Evolutionary conservation across 2,329 filamentous ascomycete genomes (phyloP).

Genomic region (Botrytis paeoniae): DNA sequence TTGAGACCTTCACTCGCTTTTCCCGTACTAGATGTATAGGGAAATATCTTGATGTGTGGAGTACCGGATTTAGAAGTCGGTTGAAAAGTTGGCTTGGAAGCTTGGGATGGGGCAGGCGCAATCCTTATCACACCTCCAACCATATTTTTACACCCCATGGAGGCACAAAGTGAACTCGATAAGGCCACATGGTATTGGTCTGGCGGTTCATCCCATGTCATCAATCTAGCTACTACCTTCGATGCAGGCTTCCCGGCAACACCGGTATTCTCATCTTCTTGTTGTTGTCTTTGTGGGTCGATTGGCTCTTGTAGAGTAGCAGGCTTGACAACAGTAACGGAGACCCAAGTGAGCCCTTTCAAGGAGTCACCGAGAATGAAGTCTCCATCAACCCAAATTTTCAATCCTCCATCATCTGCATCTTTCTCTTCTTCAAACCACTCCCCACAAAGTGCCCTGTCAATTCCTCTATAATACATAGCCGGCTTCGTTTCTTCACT

Average conservation of each 20-base stretch:
- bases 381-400: conserved; percentile 83
- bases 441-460: conserved; percentile 64
- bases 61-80: conserved; percentile 45
- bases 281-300: conserved; percentile 64
- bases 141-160: conserved; percentile 67
- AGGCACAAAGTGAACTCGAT: conserved; percentile 71
- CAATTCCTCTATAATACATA: conserved; percentile 77
- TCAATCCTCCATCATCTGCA: conserved; percentile 57
- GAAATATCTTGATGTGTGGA: conserved; percentile 70
- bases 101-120: conserved; percentile 65
- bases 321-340: conserved; percentile 83
- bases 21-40: conserved; percentile 61
- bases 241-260: conserved; percentile 56
- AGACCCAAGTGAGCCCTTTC: conserved; percentile 72
- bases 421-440: conserved; percentile 68
- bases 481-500: conserved; percentile 66
- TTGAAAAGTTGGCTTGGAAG: conserved; percentile 24
- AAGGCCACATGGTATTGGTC: conserved; percentile 77
- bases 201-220: conserved; percentile 81
- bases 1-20: conserved; percentile 66
- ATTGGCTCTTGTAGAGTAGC: conserved; percentile 69
- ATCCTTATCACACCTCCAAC: conserved; percentile 86
- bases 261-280: conserved; percentile 62
- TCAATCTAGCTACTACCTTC: conserved; percentile 73
- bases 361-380: conserved; percentile 68